Percentiles rank a stretch among this genome's conserved stretches.
Evolutionary conservation across 345 rosid genomes (phyloP).

Genomic region (Pistacia vera): DNA sequence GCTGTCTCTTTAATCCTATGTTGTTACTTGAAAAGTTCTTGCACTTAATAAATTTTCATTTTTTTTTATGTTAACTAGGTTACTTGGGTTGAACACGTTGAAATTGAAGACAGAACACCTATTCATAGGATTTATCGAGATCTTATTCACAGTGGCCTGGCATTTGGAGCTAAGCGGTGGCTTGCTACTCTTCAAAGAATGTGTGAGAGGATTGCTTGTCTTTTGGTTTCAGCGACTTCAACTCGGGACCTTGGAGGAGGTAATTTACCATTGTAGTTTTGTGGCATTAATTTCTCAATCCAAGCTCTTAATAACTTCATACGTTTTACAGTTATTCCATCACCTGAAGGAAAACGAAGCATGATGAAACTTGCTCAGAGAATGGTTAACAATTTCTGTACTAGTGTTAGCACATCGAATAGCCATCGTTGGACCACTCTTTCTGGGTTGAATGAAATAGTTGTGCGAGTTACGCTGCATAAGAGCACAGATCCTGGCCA

Average conservation of each 20-base stretch:
- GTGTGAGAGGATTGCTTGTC: constrained; percentile 85
- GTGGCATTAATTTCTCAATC: neutral
- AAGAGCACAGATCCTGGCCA: constrained; percentile 78
- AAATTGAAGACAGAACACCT: constrained; percentile 70
- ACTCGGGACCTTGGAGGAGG: constrained; percentile 87
- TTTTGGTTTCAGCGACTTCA: constrained; percentile 61
- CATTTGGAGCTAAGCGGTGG: constrained; percentile 91
- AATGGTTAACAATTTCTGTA: constrained; percentile 82
- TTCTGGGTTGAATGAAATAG: constrained; percentile 65
- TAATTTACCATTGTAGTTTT: constrained; percentile 13
- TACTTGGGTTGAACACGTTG: constrained; percentile 91
- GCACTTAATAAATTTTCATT: neutral
- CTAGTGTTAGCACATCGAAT: constrained; percentile 78
- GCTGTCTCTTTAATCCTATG: constrained; percentile 9
- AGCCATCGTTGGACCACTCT: constrained; percentile 69
- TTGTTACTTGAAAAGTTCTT: neutral
- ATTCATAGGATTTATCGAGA: constrained; percentile 67
- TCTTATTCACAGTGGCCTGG: constrained; percentile 63
- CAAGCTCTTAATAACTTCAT: constrained; percentile 12
- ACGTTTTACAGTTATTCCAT: constrained; percentile 64
- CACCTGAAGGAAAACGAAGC: constrained; percentile 86
- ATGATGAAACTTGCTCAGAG: constrained; percentile 97
- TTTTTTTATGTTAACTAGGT: constrained; percentile 43
- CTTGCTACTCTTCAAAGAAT: constrained; percentile 79
- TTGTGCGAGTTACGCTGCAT: constrained; percentile 79